These are phyloP conservation scores for Phytopythium boreale DNA, from an alignment of 352 stramenopile genomes.

Conservation along the genomic window DNA sequence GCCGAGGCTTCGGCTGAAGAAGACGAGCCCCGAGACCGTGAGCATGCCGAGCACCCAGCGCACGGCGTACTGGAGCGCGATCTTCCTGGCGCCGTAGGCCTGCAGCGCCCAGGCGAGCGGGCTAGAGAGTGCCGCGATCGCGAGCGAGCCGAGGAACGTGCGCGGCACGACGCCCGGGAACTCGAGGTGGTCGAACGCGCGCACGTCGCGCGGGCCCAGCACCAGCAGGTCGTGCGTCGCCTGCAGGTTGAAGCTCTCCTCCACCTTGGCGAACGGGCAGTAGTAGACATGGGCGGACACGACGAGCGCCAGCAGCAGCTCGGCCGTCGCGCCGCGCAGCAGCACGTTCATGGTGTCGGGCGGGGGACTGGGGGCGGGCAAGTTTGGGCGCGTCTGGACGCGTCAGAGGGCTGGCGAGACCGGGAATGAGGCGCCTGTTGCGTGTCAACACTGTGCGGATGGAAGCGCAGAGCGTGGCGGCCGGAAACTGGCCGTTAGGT, in stretches of 20 bases:
- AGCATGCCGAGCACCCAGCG: conserved; percentile 61
- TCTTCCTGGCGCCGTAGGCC: conserved; percentile 27
- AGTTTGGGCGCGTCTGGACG: neutral
- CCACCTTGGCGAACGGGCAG: conserved; percentile 89
- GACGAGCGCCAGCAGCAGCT: conserved; percentile 35
- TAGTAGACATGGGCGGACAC: conserved; percentile 46
- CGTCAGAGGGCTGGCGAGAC: neutral
- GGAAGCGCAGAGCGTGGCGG: neutral
- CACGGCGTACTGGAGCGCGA: conserved; percentile 57
- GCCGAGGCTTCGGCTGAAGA: conserved; percentile 61
- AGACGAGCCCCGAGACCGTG: conserved; percentile 47
- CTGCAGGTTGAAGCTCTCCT: conserved; percentile 99
- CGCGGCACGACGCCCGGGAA: conserved; percentile 98
- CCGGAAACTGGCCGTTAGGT: neutral
- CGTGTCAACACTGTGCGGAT: no score
- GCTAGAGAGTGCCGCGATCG: conserved; percentile 40
- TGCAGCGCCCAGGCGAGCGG: conserved; percentile 37
- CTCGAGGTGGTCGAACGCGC: conserved; percentile 94
- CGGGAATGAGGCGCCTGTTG: neutral
- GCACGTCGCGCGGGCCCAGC: conserved; percentile 42
- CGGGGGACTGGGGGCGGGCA: neutral
- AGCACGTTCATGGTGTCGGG: conserved; percentile 4
- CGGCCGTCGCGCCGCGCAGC: conserved; percentile 25
- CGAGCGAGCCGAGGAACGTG: conserved; percentile 93
- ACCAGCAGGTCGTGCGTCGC: conserved; percentile 96